These are phyloP conservation scores for Zymoseptoria crescenta DNA, from an alignment of 2,329 filamentous ascomycete species.

Conservation along the genomic window DNA sequence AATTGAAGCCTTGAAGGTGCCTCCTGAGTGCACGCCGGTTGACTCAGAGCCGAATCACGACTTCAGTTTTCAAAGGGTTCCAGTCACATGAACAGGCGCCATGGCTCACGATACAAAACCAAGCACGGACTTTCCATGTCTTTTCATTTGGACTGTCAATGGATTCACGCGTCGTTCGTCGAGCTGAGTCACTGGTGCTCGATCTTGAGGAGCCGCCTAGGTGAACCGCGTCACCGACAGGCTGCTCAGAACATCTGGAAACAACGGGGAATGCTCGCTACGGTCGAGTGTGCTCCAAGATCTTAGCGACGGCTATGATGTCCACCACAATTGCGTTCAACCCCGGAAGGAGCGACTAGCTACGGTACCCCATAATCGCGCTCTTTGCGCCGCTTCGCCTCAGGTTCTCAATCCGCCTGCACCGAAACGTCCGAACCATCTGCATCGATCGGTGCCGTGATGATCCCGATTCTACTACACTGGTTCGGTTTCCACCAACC, in stretches of 20 bases:
- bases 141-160: not conserved
- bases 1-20: not conserved
- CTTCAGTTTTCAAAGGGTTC: not conserved
- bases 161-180: too few relatives aligned
- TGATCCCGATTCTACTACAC: constrained; percentile 42
- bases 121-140: not conserved
- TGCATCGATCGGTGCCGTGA: constrained; percentile 36
- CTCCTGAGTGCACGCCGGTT: not conserved
- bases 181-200: too few relatives aligned
- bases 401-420: not conserved
- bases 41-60: not conserved
- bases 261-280: too few relatives aligned
- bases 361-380: not conserved
- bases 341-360: not conserved
- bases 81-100: not conserved
- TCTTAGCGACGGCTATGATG: too few relatives aligned
- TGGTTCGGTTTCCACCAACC: constrained; percentile 29
- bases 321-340: not conserved
- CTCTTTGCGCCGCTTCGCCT: not conserved
- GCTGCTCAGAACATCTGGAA: too few relatives aligned
- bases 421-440: constrained; percentile 31
- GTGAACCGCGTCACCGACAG: too few relatives aligned
- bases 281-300: too few relatives aligned
- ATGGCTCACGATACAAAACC: not conserved
- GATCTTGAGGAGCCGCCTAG: too few relatives aligned